Conservation (phyloP, 805 yeast species). For the Ogataea ganodermae region DNA sequence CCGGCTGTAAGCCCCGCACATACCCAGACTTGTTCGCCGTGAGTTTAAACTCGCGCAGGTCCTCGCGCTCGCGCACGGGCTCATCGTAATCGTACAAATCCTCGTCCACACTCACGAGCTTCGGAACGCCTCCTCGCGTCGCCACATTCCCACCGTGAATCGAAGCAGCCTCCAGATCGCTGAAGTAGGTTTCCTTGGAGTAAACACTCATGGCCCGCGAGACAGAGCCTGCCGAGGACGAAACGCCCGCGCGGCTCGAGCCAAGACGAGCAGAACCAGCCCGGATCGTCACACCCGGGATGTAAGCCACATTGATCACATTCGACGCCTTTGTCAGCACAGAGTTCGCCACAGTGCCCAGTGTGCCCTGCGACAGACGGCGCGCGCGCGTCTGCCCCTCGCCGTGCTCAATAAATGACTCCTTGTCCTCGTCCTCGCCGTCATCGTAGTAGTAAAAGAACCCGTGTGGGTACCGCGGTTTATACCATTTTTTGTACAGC, state of each 20-base stretch:
- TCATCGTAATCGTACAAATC: conserved; percentile 30
- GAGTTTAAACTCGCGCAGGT: conserved; percentile 6
- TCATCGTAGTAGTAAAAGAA: conserved; percentile 34
- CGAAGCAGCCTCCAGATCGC: conserved; percentile 36
- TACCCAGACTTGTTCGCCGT: conserved; percentile 23
- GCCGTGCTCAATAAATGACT: conserved; percentile 20
- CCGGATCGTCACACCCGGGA: conserved; percentile 86
- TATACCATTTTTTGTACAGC: conserved; percentile 46
- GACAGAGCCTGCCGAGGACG: conserved; percentile 21
- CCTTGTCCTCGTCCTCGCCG: conserved; percentile 28
- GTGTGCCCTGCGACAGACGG: conserved; percentile 34
- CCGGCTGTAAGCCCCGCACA: conserved; percentile 23
- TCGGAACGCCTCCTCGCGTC: conserved; percentile 30
- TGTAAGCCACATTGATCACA: conserved; percentile 87
- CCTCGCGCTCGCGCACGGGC: background rate
- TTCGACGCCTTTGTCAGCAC: conserved; percentile 80
- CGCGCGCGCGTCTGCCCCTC: conserved; percentile 26
- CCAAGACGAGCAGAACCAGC: conserved; percentile 35
- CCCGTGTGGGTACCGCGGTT: conserved; percentile 36
- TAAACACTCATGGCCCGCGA: conserved; percentile 30
- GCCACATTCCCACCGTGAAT: conserved; percentile 36
- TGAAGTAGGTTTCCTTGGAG: conserved; percentile 36
- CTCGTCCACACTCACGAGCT: conserved; percentile 29
- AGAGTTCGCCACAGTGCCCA: conserved; percentile 53
- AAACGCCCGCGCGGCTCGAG: conserved; percentile 12